A percentile compares a stretch with the other conserved stretches of the same genome.
These are phyloP conservation scores for Hymenoscyphus linearis DNA, from an alignment of 2,329 filamentous ascomycete genomes.

Conservation along the genomic window DNA sequence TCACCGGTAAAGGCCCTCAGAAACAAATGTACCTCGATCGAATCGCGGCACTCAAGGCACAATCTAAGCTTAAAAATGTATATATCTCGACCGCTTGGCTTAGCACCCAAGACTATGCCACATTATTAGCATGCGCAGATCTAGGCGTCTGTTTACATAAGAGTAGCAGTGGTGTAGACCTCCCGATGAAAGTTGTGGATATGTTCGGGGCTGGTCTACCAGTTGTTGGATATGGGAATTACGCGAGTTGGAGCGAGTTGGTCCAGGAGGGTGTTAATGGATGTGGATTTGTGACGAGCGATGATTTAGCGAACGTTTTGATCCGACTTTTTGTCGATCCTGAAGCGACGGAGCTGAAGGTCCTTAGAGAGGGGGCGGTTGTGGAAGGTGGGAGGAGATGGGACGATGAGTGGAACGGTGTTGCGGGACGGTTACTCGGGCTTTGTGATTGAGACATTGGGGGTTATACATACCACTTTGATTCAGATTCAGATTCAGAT, in stretches of 20 bases:
- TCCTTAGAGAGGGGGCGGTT: constrained; percentile 63
- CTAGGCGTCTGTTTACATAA: constrained; percentile 88
- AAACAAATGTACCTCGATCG: constrained; percentile 67
- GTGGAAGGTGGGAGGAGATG: constrained; percentile 73
- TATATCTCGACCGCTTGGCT: constrained; percentile 80
- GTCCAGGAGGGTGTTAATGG: constrained; percentile 85
- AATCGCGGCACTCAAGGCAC: constrained; percentile 56
- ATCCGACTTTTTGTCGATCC: constrained; percentile 54
- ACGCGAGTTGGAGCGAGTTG: constrained; percentile 87
- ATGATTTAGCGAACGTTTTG: constrained; percentile 60
- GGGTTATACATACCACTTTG: too few species aligned
- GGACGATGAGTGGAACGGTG: constrained; percentile 88
- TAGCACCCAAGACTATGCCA: constrained; percentile 76
- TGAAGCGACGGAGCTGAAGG: constrained; percentile 49
- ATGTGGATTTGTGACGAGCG: constrained; percentile 69
- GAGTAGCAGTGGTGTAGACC: constrained; percentile 87
- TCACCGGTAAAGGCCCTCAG: constrained; percentile 90
- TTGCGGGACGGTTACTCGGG: constrained; percentile 69
- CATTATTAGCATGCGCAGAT: constrained; percentile 77
- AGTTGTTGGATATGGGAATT: constrained; percentile 79
- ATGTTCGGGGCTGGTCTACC: constrained; percentile 96
- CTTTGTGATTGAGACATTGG: constrained; percentile 31
- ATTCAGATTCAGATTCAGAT: too few species aligned
- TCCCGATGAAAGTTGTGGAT: constrained; percentile 99
- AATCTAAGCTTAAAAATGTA: constrained; percentile 62